A percentile compares a stretch with the other conserved stretches of the same genome.
Conservation (phyloP, 2,329 filamentous ascomycete genomes). For the Penicillium sp. region DNA sequence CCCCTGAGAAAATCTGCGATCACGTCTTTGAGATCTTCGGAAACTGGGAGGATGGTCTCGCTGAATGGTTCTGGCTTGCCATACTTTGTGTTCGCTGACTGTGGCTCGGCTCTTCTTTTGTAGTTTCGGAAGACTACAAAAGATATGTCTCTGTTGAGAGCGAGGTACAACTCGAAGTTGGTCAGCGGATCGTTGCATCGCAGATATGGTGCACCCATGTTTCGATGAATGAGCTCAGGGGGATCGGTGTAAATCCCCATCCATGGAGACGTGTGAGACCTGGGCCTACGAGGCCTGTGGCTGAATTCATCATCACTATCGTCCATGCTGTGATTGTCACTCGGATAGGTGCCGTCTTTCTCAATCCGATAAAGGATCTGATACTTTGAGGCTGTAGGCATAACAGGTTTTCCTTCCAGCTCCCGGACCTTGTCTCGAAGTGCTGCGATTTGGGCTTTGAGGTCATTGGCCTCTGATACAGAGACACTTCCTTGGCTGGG, state of each 20-base stretch:
- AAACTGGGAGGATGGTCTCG: not conserved
- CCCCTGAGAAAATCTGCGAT: not conserved
- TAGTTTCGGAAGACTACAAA: constrained; percentile 5
- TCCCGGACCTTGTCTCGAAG: constrained; percentile 4
- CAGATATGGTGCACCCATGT: not conserved
- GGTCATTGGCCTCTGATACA: constrained; percentile 2
- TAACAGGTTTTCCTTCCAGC: not conserved
- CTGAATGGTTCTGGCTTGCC: constrained; percentile 6
- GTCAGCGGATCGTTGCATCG: constrained; percentile 3
- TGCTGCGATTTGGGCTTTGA: not conserved
- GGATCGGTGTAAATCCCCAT: constrained; percentile 5
- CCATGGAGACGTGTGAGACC: not conserved
- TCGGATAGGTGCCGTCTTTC: not conserved
- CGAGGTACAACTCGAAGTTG: constrained; percentile 9
- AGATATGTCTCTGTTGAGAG: constrained; percentile 5
- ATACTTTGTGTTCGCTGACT: not conserved
- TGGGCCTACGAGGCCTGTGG: not conserved
- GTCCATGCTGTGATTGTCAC: not conserved
- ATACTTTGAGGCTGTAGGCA: not conserved
- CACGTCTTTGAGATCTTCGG: not conserved
- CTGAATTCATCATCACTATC: not conserved
- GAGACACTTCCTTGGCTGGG: constrained; percentile 1
- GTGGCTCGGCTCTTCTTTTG: not conserved
- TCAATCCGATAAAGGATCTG: constrained; percentile 7
- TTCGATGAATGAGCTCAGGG: constrained; percentile 2